Conservation (phyloP, 1,139 yeast species). For the Saccharomyces hybrid region DNA sequence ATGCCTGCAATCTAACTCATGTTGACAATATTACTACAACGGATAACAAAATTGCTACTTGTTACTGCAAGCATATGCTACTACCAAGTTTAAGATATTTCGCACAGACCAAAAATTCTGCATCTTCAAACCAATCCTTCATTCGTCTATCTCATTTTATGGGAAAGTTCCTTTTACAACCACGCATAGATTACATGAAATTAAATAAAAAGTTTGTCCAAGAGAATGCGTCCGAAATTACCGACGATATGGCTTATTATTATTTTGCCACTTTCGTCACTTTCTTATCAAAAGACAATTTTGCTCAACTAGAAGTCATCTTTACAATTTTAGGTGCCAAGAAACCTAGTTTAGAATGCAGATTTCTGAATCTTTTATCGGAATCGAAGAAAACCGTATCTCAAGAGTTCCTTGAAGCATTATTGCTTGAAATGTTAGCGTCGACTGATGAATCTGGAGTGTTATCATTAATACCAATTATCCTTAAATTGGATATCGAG, state of each 20-base stretch:
- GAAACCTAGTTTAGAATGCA: conserved; percentile 30
- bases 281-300: conserved; percentile 23
- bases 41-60: conserved; percentile 14
- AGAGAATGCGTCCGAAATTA: conserved; percentile 8
- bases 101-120: conserved; percentile 3
- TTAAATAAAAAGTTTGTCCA: conserved; percentile 18
- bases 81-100: conserved; percentile 21
- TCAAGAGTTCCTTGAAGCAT: conserved; percentile 36
- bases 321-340: conserved; percentile 35
- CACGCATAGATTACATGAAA: conserved; percentile 11
- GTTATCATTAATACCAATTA: conserved; percentile 35
- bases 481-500: conserved; percentile 45
- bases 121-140: conserved; percentile 2
- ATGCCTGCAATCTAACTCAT: background rate
- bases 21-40: conserved; percentile 11
- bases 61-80: conserved; percentile 18
- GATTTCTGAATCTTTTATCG: conserved; percentile 34
- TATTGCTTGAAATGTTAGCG: conserved; percentile 28
- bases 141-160: conserved; percentile 10
- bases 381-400: conserved; percentile 44
- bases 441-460: conserved; percentile 12
- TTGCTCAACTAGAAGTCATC: conserved; percentile 36
- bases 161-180: conserved; percentile 16
- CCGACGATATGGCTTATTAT: conserved; percentile 9
- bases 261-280: conserved; percentile 24